phyloP scores from a whole-genome alignment of 805 yeast species.

The Suhomyces kilbournensis region DNA sequence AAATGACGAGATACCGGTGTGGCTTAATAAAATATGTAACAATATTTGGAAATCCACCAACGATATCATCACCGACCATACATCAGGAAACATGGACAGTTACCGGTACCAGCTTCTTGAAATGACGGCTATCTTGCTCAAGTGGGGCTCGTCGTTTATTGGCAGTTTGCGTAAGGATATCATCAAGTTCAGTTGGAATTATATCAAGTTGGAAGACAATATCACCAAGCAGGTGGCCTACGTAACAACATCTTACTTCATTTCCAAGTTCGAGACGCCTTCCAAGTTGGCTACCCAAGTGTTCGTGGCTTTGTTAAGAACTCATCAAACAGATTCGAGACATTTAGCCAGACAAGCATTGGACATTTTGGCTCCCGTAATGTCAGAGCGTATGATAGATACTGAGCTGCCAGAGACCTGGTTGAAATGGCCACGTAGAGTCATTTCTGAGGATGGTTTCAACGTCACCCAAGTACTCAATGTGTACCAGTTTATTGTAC shows the following conservation, averaged over 20 bases:
- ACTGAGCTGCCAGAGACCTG: slow-evolving; percentile 57
- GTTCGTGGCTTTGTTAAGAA: slow-evolving; percentile 81
- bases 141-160: slow-evolving; percentile 59
- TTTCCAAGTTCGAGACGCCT: slow-evolving; percentile 85
- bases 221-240: slow-evolving; percentile 91
- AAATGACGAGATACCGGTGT: slow-evolving; percentile 34
- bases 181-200: slow-evolving; percentile 92
- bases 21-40: slow-evolving; percentile 64
- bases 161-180: slow-evolving; percentile 72
- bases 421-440: slow-evolving; percentile 94
- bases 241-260: slow-evolving; percentile 81
- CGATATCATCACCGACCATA: slow-evolving; percentile 48
- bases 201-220: slow-evolving; percentile 82
- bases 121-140: slow-evolving; percentile 71
- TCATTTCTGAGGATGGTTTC: slow-evolving; percentile 84
- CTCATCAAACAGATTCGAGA: slow-evolving; percentile 83
- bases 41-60: slow-evolving; percentile 71
- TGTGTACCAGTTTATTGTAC: slow-evolving; percentile 84
- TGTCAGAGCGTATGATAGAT: slow-evolving; percentile 61
- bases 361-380: slow-evolving; percentile 83
- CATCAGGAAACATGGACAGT: slow-evolving; percentile 69
- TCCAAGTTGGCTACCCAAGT: slow-evolving; percentile 85
- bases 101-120: slow-evolving; percentile 78
- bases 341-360: slow-evolving; percentile 82
- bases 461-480: slow-evolving; percentile 82